phyloP scores from a whole-genome alignment of 225 moss, liverwort and hornwort genomes.

The Pleurozium schreberi region DNA sequence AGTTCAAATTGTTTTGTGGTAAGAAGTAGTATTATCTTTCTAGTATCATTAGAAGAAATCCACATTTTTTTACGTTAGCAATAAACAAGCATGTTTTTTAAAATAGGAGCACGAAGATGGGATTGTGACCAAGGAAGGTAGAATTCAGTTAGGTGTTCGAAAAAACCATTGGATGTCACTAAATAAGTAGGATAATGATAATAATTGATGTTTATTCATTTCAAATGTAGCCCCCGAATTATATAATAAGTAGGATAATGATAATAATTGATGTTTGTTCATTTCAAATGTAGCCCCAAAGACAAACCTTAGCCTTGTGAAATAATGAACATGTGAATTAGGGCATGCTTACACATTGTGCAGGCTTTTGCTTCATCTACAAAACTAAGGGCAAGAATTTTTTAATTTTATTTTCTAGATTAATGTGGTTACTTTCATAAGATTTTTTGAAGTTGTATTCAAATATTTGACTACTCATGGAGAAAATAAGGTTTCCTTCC shows the following conservation, averaged over 20 bases:
- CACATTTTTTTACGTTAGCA: too few species aligned
- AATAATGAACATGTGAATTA: background rate
- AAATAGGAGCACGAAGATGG: too few species aligned
- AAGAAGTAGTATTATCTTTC: background rate
- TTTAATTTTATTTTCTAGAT: background rate
- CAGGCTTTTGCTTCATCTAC: background rate
- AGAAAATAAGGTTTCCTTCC: background rate
- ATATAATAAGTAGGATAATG: background rate
- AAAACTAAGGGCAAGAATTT: background rate
- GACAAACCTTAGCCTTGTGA: background rate
- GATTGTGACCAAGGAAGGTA: too few species aligned
- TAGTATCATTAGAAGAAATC: too few species aligned
- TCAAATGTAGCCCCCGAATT: background rate
- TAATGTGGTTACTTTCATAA: background rate
- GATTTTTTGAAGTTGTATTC: fast-evolving
- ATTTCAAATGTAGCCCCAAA: background rate
- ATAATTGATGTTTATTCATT: too few species aligned
- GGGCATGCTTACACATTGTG: background rate
- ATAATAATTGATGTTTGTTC: too few species aligned
- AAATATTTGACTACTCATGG: background rate
- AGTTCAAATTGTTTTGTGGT: background rate
- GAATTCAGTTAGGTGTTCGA: too few species aligned
- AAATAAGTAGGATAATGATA: too few species aligned
- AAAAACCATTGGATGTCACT: too few species aligned
- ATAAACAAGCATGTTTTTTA: too few species aligned